These are phyloP conservation scores for Rhododendron ferrugineum DNA, from an alignment of 148 eudicot genomes.

Conservation along the genomic window DNA sequence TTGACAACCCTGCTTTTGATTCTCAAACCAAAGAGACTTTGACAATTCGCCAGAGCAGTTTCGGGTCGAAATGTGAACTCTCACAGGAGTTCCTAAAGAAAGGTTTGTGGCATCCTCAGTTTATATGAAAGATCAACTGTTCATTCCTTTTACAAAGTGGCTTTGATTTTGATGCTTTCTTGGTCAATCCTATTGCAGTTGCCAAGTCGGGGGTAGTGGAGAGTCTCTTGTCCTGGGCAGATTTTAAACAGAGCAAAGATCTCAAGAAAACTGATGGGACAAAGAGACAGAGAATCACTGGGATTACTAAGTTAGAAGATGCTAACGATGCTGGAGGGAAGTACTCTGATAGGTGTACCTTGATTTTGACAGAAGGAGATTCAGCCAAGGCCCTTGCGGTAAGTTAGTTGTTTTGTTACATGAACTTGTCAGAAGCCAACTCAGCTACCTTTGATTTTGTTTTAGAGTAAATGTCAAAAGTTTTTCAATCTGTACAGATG, in stretches of 20 bases:
- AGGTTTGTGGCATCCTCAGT: slow-evolving; percentile 39
- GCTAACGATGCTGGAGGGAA: slow-evolving; percentile 78
- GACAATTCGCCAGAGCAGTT: slow-evolving; percentile 72
- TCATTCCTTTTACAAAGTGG: neutral
- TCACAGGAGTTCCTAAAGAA: slow-evolving; percentile 60
- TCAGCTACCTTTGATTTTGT: neutral
- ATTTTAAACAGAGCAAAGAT: slow-evolving; percentile 62
- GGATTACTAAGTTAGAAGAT: slow-evolving; percentile 68
- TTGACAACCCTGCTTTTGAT: slow-evolving; percentile 99
- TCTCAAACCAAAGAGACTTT: slow-evolving; percentile 96
- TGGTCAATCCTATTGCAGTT: slow-evolving; percentile 21
- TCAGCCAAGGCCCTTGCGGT: slow-evolving; percentile 96
- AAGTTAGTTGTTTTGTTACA: slow-evolving; percentile 24
- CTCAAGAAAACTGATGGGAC: slow-evolving; percentile 89
- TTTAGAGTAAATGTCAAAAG: neutral
- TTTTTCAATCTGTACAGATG: slow-evolving; percentile 37
- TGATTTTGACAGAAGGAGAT: slow-evolving; percentile 97
- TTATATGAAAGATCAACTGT: neutral
- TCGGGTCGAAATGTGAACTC: slow-evolving; percentile 73
- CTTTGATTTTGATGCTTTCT: neutral
- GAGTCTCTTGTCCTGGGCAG: slow-evolving; percentile 66
- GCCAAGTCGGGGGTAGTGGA: slow-evolving; percentile 64
- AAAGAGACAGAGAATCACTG: slow-evolving; percentile 47
- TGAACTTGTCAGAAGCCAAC: neutral
- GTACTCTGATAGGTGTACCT: slow-evolving; percentile 64